Evolutionary conservation across 306 rosid species (phyloP).

Genomic region (Begonia loranthoides): DNA sequence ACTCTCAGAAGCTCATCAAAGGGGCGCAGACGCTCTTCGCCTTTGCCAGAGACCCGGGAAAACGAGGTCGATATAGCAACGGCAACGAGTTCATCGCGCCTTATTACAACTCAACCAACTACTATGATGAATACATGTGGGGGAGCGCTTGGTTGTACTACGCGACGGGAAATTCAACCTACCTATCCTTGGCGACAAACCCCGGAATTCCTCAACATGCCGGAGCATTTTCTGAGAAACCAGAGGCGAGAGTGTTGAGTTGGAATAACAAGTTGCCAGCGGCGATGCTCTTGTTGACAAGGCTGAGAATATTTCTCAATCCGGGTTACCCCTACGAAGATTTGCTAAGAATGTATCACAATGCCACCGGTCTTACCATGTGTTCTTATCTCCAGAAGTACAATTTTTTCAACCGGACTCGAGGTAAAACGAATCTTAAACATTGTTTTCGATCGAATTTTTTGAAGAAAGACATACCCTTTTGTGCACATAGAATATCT

Average conservation of each 20-base stretch:
- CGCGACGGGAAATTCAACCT: constrained; percentile 42
- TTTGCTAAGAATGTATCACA: constrained; percentile 40
- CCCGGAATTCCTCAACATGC: constrained; percentile 19
- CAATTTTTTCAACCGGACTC: constrained; percentile 34
- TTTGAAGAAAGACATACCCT: too few species aligned
- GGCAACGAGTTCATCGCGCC: constrained; percentile 17
- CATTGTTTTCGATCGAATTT: too few species aligned
- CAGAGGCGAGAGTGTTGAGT: constrained; percentile 26
- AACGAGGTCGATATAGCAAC: constrained; percentile 21
- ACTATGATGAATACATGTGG: constrained; percentile 68
- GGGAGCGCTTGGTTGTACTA: constrained; percentile 48
- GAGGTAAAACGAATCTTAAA: constrained; percentile 8
- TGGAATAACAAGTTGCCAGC: constrained; percentile 60
- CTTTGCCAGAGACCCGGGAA: constrained; percentile 36
- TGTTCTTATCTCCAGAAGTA: constrained; percentile 43
- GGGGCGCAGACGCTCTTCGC: constrained; percentile 34
- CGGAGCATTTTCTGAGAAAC: constrained; percentile 22
- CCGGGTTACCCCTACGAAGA: constrained; percentile 48
- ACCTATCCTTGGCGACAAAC: constrained; percentile 35
- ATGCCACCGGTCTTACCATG: constrained; percentile 39
- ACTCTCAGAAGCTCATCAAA: constrained; percentile 27
- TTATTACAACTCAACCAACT: constrained; percentile 43
- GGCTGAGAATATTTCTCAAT: constrained; percentile 42
- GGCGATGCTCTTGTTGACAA: constrained; percentile 47
- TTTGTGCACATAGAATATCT: too few species aligned